Evolutionary conservation across 108 stramenopile genomes (phyloP), one percentile per base, ranked within the genome.

Genomic region (Cylindrotheca fusiformis): DNA sequence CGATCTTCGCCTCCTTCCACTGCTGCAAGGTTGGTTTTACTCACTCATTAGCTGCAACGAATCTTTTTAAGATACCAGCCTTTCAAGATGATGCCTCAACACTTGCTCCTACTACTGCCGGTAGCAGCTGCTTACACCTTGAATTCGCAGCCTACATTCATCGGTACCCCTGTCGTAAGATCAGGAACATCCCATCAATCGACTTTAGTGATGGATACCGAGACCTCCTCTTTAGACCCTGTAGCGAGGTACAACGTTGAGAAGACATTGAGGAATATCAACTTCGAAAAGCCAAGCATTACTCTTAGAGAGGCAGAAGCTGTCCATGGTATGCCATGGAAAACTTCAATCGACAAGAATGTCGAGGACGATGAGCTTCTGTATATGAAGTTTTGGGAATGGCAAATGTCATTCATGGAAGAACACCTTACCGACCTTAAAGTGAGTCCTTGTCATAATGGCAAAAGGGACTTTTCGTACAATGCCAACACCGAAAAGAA

Each of bases 361-460:
- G 72, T 74, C 12, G 56, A 77, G 31, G 61, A 65, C 28, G 75
- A 82, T 30, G 78, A 79, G 17, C 69, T 93, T 5, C 76, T 93
- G 8, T 93, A 89, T 76, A 93, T 93, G 91, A 82, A 85, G 5
- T 89, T 93, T 58, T 93, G 91, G 91, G 82, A 93, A 58, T 88
- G 91, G 91, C 87, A 88, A 66, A 70, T 89, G 60, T 61, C 79
- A 4, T 89, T 87, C 65, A 86, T 93, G 88, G 68, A 88, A 60
- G 61, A 78, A 20, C 65, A 83, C 14, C 68, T 93, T 1, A 72
- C 82, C 25, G 77, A 88, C 53, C 75, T 93, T 10, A 71, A 84
- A 55, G 67, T 78, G n/a, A 68, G 76, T 12, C 60, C 82, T 31
- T 91, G 90, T 60, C 63, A 59, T 14, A 79, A 80, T 55, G 76